A percentile compares a stretch with the other conserved stretches of the same genome.
These are phyloP conservation scores for Clavaria fumosa DNA, from an alignment of 768 basidiomycete species.

Conservation along the genomic window DNA sequence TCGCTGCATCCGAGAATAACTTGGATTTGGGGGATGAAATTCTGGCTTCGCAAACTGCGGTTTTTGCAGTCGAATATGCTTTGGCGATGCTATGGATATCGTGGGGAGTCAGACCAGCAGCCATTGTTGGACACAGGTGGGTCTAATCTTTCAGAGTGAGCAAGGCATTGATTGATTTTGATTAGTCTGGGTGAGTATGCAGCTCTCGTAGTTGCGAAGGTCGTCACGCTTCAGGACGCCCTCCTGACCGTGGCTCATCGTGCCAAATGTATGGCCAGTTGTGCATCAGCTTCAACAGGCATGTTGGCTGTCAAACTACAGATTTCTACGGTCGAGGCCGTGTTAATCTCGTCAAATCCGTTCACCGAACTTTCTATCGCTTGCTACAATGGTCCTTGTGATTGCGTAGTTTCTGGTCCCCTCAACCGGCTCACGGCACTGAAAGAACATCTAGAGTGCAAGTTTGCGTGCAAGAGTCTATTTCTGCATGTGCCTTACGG, in stretches of 20 bases:
- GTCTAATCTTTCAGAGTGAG: constrained; percentile 10
- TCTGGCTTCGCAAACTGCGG: constrained; percentile 35
- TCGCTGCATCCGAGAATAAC: constrained; percentile 12
- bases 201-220: constrained; percentile 47
- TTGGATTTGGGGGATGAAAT: constrained; percentile 22
- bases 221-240: constrained; percentile 40
- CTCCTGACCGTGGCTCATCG: constrained; percentile 42
- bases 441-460: constrained; percentile 23
- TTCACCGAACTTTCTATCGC: constrained; percentile 32
- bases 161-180: neutral
- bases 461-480: constrained; percentile 23
- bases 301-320: constrained; percentile 44
- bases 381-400: constrained; percentile 44
- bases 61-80: constrained; percentile 49
- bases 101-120: constrained; percentile 50
- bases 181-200: constrained; percentile 62
- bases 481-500: constrained; percentile 42
- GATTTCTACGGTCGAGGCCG: constrained; percentile 18
- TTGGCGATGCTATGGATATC: constrained; percentile 48
- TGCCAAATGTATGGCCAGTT: constrained; percentile 40
- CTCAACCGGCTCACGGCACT: constrained; percentile 27
- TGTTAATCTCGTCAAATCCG: constrained; percentile 19
- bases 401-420: constrained; percentile 48
- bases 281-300: constrained; percentile 29
- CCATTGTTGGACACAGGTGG: constrained; percentile 60